Conservation (phyloP, 345 rosid species). For the Euphorbia pulcherrima region DNA sequence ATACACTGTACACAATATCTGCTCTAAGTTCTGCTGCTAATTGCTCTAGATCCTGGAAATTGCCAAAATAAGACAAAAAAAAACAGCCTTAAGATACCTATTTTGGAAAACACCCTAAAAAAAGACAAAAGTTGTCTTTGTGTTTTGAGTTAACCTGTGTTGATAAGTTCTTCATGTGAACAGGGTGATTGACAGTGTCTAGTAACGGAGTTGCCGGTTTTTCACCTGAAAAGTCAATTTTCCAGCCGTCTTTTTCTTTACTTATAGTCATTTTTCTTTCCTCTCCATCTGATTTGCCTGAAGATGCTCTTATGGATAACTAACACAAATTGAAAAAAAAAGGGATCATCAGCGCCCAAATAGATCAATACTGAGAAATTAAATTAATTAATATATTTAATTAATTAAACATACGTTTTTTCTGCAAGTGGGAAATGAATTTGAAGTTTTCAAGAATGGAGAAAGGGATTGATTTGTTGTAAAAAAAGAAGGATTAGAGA, state of each 20-base stretch:
- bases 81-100: neutral
- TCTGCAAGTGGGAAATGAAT: constrained; percentile 14
- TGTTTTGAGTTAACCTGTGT: constrained; percentile 33
- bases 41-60: constrained; percentile 57
- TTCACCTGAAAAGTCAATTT: constrained; percentile 40
- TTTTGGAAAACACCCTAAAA: neutral
- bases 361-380: neutral
- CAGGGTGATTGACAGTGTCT: constrained; percentile 64
- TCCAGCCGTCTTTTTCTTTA: constrained; percentile 42
- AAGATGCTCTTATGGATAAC: constrained; percentile 40
- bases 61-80: neutral
- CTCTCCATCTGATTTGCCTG: constrained; percentile 30
- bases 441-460: constrained; percentile 22
- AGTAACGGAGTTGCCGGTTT: constrained; percentile 68
- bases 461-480: constrained; percentile 18
- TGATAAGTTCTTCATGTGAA: constrained; percentile 69
- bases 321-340: constrained; percentile 19
- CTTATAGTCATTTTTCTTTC: constrained; percentile 28
- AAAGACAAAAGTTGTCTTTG: neutral
- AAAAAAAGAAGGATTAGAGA: constrained; percentile 22
- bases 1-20: constrained; percentile 49
- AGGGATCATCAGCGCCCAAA: neutral
- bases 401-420: constrained; percentile 33
- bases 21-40: constrained; percentile 61
- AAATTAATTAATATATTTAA: too few relatives aligned